These are phyloP conservation scores for Cornus florida DNA, from an alignment of 148 eudicot genomes.

Conservation along the genomic window DNA sequence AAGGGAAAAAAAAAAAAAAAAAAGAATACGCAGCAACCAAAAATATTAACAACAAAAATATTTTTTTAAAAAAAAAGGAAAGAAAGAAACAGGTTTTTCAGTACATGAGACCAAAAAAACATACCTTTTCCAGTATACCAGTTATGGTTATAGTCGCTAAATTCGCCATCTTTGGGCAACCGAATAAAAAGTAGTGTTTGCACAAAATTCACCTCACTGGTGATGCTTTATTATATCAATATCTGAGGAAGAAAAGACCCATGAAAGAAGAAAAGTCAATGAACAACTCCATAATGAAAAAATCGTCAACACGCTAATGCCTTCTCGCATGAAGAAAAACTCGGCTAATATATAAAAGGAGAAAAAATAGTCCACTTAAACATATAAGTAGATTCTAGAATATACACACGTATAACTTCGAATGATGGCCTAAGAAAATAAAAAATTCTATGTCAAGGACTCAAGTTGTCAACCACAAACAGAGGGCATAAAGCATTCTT, in stretches of 20 bases:
- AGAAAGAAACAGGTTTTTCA: neutral
- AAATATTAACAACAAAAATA: no score
- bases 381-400: neutral
- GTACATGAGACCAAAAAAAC: neutral
- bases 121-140: slow-evolving; percentile 90
- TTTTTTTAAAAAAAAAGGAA: no score
- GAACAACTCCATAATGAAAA: neutral
- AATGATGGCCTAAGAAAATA: neutral
- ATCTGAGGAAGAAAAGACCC: slow-evolving; percentile 14
- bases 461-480: neutral
- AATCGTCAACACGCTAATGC: neutral
- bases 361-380: neutral
- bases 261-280: neutral
- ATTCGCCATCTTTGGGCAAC: slow-evolving; percentile 59
- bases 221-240: slow-evolving; percentile 1
- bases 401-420: neutral
- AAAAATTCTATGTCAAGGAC: neutral
- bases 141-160: slow-evolving; percentile 64
- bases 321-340: neutral
- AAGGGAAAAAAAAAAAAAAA: no score
- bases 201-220: neutral
- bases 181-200: neutral
- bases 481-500: neutral
- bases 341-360: neutral
- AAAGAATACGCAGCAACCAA: neutral